Evolutionary conservation across 1,284 basidiomycete species (phyloP).

Genomic region (Marasmius fiardii): DNA sequence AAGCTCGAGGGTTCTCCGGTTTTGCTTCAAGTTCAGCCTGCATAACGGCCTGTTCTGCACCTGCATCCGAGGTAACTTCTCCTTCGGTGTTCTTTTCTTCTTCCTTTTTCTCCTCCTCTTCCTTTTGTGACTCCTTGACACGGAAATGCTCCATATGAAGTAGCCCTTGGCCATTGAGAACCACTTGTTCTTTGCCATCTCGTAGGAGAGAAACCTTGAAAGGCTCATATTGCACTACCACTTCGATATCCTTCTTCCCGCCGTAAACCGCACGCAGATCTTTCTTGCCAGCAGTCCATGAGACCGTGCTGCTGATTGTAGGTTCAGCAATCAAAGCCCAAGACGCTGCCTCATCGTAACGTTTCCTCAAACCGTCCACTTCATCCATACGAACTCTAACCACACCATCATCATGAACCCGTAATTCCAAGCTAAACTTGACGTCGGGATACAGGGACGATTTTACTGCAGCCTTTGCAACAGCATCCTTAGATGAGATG

Average conservation of each 20-base stretch:
- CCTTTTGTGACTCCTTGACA: constrained; percentile 50
- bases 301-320: constrained; percentile 44
- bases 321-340: constrained; percentile 84
- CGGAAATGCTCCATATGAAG: constrained; percentile 99
- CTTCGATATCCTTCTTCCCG: constrained; percentile 55
- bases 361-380: constrained; percentile 68
- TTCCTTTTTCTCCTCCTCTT: constrained; percentile 36
- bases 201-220: constrained; percentile 71
- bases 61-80: constrained; percentile 36
- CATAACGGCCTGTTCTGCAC: constrained; percentile 53
- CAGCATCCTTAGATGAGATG: constrained; percentile 51
- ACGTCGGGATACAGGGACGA: constrained; percentile 82
- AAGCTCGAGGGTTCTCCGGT: constrained; percentile 55
- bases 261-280: constrained; percentile 59
- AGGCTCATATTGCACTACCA: constrained; percentile 71
- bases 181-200: constrained; percentile 78
- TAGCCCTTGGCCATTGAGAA: constrained; percentile 87
- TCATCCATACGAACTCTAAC: constrained; percentile 87
- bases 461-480: constrained; percentile 68
- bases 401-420: constrained; percentile 82
- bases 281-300: constrained; percentile 64
- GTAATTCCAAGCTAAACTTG: constrained; percentile 76
- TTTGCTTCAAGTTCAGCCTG: constrained; percentile 27
- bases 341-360: constrained; percentile 86
- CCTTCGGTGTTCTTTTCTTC: constrained; percentile 33